phyloP scores from a whole-genome alignment of 2,329 filamentous ascomycete species.

The Lecanoromycetidae sp. region DNA sequence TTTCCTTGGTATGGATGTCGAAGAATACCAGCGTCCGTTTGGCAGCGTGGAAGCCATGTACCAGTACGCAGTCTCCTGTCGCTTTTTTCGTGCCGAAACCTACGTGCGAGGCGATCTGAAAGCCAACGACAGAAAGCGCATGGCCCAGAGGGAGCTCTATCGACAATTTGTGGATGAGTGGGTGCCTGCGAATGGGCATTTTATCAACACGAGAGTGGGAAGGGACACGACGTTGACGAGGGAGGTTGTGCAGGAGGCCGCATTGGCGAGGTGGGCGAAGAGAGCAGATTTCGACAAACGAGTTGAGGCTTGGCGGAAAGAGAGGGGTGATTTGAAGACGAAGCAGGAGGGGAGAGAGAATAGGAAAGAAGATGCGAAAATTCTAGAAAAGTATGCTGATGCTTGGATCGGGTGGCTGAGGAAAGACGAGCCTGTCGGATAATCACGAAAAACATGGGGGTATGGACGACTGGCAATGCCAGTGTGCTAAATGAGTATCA shows the following conservation, averaged over 20 bases:
- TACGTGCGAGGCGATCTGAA: slow-evolving; percentile 19
- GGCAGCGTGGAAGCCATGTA: slow-evolving; percentile 44
- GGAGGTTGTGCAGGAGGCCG: slow-evolving; percentile 8
- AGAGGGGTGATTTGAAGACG: slow-evolving; percentile 6
- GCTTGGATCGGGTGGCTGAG: slow-evolving; percentile 14
- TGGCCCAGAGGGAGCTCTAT: slow-evolving; percentile 25
- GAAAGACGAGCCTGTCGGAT: background rate
- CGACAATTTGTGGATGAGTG: slow-evolving; percentile 19
- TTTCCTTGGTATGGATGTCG: slow-evolving; percentile 50
- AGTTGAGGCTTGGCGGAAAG: slow-evolving; percentile 6
- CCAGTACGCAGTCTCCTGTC: slow-evolving; percentile 46
- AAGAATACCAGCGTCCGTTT: slow-evolving; percentile 46
- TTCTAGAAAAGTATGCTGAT: slow-evolving; percentile 10
- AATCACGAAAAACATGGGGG: no score
- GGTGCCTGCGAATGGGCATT: slow-evolving; percentile 16
- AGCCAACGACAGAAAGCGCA: slow-evolving; percentile 21
- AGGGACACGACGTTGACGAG: slow-evolving; percentile 8
- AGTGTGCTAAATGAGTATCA: no score
- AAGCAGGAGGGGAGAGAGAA: slow-evolving; percentile 7
- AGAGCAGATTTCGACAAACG: background rate
- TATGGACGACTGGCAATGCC: no score
- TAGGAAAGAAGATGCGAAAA: slow-evolving; percentile 5
- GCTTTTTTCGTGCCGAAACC: slow-evolving; percentile 43
- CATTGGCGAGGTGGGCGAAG: slow-evolving; percentile 8
- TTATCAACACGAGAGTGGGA: slow-evolving; percentile 14